Conservation (phyloP, 192 early-diverging fungal genomes). For the Backusella circina region DNA sequence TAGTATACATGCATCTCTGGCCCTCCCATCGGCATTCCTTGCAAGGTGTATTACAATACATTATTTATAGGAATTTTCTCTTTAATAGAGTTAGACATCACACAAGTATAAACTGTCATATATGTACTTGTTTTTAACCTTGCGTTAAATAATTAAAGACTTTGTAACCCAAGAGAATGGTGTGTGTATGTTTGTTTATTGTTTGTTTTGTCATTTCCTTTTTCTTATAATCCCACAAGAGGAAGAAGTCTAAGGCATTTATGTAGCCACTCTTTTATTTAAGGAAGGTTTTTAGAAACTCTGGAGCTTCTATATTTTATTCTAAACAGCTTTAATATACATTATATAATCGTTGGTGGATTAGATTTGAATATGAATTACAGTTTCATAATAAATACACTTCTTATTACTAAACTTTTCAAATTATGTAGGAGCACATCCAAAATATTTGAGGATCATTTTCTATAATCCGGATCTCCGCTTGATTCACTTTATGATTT, state of each 20-base stretch:
- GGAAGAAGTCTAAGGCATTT: background rate
- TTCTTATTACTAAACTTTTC: background rate
- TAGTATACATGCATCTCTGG: background rate
- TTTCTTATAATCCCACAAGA: background rate
- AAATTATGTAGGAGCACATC: background rate
- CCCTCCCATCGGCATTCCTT: background rate
- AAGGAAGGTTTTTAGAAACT: background rate
- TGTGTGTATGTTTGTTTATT: background rate
- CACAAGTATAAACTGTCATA: background rate
- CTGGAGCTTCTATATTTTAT: background rate
- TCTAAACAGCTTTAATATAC: background rate
- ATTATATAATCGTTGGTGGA: background rate
- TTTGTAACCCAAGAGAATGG: background rate
- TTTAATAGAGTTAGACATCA: background rate
- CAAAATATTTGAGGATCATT: background rate
- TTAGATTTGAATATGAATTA: background rate
- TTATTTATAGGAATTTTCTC: background rate
- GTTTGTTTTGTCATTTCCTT: too few species aligned
- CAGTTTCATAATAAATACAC: too few species aligned
- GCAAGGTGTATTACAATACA: background rate
- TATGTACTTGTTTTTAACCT: background rate
- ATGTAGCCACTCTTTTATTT: background rate
- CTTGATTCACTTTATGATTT: background rate
- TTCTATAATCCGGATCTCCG: background rate
- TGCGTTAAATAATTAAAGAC: background rate